A percentile compares a stretch with the other conserved stretches of the same genome.
Conservation (phyloP, 148 eudicot genomes). For the Drosera capensis region DNA sequence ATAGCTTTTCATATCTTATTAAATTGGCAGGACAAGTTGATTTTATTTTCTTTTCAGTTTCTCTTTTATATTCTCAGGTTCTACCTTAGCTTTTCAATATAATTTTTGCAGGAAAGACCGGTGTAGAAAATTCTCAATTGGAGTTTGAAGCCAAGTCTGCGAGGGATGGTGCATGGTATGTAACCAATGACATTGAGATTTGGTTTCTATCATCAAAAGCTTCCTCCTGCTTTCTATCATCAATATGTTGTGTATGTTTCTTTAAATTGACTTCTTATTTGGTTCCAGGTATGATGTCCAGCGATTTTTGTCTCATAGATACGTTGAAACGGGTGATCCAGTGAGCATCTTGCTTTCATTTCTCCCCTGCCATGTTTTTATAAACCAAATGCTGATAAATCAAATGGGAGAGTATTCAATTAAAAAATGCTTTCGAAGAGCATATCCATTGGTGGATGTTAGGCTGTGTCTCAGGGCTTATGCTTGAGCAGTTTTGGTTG, state of each 20-base stretch:
- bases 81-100: conserved; percentile 18
- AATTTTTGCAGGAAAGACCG: conserved; percentile 25
- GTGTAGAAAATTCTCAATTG: conserved; percentile 48
- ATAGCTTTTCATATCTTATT: too few species aligned
- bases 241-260: too few species aligned
- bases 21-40: too few species aligned
- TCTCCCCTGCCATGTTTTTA: neutral
- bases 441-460: too few species aligned
- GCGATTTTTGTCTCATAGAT: conserved; percentile 57
- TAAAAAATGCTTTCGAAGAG: too few species aligned
- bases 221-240: too few species aligned
- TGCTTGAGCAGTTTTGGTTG: too few species aligned
- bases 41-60: too few species aligned
- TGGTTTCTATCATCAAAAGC: neutral
- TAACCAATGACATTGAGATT: neutral
- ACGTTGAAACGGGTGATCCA: conserved; percentile 61
- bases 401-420: too few species aligned
- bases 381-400: too few species aligned
- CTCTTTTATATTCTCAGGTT: conserved; percentile 2
- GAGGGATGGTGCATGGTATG: conserved; percentile 98
- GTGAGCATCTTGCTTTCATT: conserved; percentile 36
- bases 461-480: too few species aligned
- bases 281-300: conserved; percentile 73
- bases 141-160: conserved; percentile 99
- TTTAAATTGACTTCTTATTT: neutral